A percentile compares a stretch with the other conserved stretches of the same genome.
Conservation (phyloP, 2,329 filamentous ascomycete genomes). For the Zalaria sp. region DNA sequence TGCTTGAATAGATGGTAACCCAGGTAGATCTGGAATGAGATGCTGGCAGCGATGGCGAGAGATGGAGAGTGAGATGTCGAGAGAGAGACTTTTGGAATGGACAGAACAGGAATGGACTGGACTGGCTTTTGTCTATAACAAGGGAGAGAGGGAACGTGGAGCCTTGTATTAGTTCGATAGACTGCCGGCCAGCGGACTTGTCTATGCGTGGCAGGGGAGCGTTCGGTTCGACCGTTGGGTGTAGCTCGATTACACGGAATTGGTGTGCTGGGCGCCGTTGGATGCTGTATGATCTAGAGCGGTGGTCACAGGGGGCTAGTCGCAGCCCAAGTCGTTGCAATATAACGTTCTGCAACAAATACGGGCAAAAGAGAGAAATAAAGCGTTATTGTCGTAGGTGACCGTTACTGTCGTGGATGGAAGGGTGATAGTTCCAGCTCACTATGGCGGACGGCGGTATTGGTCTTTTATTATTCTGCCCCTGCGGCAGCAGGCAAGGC, state of each 20-base stretch:
- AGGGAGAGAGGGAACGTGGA: conserved; percentile 8
- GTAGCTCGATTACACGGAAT: not conserved
- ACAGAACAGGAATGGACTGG: conserved; percentile 8
- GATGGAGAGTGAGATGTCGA: conserved; percentile 7
- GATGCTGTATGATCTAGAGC: conserved; percentile 7
- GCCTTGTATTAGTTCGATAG: conserved; percentile 11
- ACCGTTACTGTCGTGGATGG: not conserved
- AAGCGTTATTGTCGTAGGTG: not conserved
- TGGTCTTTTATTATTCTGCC: not conserved
- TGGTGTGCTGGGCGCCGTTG: not conserved
- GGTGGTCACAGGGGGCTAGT: conserved; percentile 2
- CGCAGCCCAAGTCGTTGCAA: conserved; percentile 4
- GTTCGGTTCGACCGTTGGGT: conserved; percentile 2
- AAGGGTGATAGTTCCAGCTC: not conserved
- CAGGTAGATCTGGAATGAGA: conserved; percentile 4
- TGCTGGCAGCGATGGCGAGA: conserved; percentile 5
- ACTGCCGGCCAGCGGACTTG: conserved; percentile 20
- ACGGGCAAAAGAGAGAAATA: not conserved
- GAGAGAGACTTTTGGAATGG: conserved; percentile 7
- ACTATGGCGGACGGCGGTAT: not conserved
- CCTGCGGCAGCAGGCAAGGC: not conserved
- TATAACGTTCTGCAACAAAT: conserved; percentile 3
- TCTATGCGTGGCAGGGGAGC: conserved; percentile 6
- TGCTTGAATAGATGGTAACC: conserved; percentile 13
- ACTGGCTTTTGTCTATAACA: conserved; percentile 12